Evolutionary conservation across 2,329 filamentous ascomycete genomes (phyloP), one percentile per base, ranked within the genome.

Genomic region (Beauveria scarabaeidicola): DNA sequence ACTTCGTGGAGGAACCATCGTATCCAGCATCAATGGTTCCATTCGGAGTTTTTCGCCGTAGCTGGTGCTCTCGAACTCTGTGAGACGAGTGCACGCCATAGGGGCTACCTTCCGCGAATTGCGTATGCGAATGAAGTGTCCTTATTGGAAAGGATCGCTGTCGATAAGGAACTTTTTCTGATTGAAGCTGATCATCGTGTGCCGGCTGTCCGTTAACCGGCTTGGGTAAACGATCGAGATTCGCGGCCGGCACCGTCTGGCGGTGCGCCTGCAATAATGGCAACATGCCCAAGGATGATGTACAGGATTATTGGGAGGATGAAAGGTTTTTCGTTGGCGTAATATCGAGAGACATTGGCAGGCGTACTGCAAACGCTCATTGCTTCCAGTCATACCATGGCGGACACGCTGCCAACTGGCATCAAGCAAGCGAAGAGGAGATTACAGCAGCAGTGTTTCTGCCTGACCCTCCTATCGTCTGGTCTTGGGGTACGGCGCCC

Each of bases 11-110:
- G 5, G 89, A 90, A 36, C 89, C 91, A 78, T 97, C 92, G 69
- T 96, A 97, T 11, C 91, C 91, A 58, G 90, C 91, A 64, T 93
- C 88, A 62, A 97, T 82, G 41, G 91, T 96, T n/a, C 93, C 94
- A 68, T 87, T 93, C 5, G 93, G 94, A 9, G 93, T 97, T 73
- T 97, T 97, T 65, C 93, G 85, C 64, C 93, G 85, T 60, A 97
- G 78, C 66, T 90, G 89, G 72, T 96, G 86, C 71, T 96, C 91
- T 58, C 73, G 70, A 59, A 19, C 43, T 19, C 56, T 43, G 25
- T 73, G 71, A 62, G 66, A 62, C 43, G 67, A 61, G 64, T 69
- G 66, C 62, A 62, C 50, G 52, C 40, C 46, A 27, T 40, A 58
- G 15, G 47, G 38, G 47, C 25, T 5, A 13, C 29, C 21, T 23